phyloP scores from a whole-genome alignment of 1,139 yeast genomes.

The Geotrichum fermentans region DNA sequence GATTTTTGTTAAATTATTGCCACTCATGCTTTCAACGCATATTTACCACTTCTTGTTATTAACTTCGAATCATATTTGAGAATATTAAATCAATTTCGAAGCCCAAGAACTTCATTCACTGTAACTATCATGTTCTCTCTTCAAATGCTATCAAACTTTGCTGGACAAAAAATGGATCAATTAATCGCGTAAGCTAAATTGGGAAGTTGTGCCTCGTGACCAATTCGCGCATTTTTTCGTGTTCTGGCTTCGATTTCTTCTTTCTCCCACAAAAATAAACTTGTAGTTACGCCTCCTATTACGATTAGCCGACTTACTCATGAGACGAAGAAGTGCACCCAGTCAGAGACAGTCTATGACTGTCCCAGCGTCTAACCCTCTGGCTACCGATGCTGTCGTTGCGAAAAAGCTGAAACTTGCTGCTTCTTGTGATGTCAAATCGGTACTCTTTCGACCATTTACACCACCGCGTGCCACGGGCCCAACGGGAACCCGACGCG shows the following conservation, averaged over 20 bases:
- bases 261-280: background rate
- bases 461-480: conserved; percentile 12
- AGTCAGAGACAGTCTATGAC: conserved; percentile 10
- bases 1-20: no score
- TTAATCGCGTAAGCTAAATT: conserved; percentile 7
- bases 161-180: no score
- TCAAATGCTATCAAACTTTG: no score
- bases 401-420: conserved; percentile 2
- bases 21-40: no score
- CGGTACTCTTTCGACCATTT: conserved; percentile 6
- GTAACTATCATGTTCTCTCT: no score
- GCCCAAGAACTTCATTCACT: no score
- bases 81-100: no score
- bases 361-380: background rate
- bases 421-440: background rate
- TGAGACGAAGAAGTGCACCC: conserved; percentile 7
- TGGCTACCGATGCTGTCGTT: background rate
- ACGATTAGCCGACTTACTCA: background rate
- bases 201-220: conserved; percentile 7
- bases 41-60: no score
- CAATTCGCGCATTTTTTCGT: conserved; percentile 8
- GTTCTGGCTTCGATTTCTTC: background rate
- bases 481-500: conserved; percentile 11
- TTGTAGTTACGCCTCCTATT: background rate
- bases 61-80: no score